These are phyloP conservation scores for Fusarium humuli DNA, from an alignment of 2,329 filamentous ascomycete genomes.

Conservation along the genomic window DNA sequence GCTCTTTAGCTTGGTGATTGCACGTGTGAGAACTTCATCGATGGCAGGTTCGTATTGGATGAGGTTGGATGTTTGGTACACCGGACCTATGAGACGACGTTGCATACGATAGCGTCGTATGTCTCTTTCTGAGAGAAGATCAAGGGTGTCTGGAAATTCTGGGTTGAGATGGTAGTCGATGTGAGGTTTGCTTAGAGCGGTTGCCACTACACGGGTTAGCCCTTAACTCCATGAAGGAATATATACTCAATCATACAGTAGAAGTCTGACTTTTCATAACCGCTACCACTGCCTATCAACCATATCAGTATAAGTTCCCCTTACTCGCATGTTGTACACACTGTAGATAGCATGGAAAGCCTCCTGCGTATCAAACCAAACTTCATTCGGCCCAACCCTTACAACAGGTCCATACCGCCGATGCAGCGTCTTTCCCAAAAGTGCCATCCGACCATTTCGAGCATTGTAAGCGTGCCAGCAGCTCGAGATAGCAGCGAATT, in stretches of 20 bases:
- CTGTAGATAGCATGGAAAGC: constrained; percentile 54
- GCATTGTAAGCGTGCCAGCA: constrained; percentile 62
- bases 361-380: constrained; percentile 63
- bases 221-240: neutral
- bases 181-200: constrained; percentile 56
- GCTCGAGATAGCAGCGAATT: constrained; percentile 59
- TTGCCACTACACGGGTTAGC: constrained; percentile 54
- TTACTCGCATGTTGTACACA: constrained; percentile 51
- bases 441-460: constrained; percentile 56
- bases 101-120: constrained; percentile 61
- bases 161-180: constrained; percentile 54
- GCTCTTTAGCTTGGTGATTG: constrained; percentile 51
- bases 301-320: neutral
- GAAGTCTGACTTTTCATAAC: constrained; percentile 64
- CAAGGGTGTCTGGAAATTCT: constrained; percentile 58
- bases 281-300: constrained; percentile 56
- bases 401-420: constrained; percentile 61
- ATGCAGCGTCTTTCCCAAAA: constrained; percentile 59
- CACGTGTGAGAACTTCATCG: constrained; percentile 54
- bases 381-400: constrained; percentile 65
- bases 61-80: constrained; percentile 59
- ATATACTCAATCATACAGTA: constrained; percentile 55
- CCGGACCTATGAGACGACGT: constrained; percentile 61
- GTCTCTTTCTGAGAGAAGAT: constrained; percentile 63
- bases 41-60: constrained; percentile 56